Conservation (phyloP, 257 asterid genomes). For the Nicotiana obtusifolia region DNA sequence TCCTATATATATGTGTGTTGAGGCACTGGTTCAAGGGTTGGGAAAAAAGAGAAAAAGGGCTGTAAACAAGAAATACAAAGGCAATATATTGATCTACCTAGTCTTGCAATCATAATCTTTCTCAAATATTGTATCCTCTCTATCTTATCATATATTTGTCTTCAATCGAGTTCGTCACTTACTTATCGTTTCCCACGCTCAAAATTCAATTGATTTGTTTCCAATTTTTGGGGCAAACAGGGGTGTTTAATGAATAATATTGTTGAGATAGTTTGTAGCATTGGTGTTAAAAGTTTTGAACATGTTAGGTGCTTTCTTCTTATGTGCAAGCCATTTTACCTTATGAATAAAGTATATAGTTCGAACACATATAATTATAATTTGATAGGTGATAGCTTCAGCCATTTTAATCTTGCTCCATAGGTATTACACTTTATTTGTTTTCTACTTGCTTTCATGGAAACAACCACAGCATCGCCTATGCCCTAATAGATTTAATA, state of each 20-base stretch:
- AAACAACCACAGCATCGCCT: background rate
- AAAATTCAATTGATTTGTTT: too few species aligned
- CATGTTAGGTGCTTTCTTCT: background rate
- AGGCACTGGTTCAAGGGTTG: too few species aligned
- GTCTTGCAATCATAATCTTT: too few species aligned
- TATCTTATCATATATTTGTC: too few species aligned
- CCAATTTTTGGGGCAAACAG: too few species aligned
- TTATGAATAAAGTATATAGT: background rate
- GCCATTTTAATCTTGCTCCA: background rate
- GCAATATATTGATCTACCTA: too few species aligned
- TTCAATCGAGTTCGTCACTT: too few species aligned
- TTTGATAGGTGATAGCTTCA: background rate
- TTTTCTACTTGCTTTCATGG: background rate
- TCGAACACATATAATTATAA: background rate
- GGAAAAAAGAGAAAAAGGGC: too few species aligned
- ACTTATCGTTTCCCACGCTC: too few species aligned
- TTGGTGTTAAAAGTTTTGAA: background rate
- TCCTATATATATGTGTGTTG: too few species aligned
- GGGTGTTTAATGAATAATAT: background rate
- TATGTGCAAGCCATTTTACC: background rate
- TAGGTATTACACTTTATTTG: background rate
- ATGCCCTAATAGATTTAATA: background rate
- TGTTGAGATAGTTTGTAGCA: background rate
- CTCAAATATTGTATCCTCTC: too few species aligned
- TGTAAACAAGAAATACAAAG: too few species aligned